Evolutionary conservation across 805 yeast genomes (phyloP).

Genomic region (Kluyveromyces aestuarii): DNA sequence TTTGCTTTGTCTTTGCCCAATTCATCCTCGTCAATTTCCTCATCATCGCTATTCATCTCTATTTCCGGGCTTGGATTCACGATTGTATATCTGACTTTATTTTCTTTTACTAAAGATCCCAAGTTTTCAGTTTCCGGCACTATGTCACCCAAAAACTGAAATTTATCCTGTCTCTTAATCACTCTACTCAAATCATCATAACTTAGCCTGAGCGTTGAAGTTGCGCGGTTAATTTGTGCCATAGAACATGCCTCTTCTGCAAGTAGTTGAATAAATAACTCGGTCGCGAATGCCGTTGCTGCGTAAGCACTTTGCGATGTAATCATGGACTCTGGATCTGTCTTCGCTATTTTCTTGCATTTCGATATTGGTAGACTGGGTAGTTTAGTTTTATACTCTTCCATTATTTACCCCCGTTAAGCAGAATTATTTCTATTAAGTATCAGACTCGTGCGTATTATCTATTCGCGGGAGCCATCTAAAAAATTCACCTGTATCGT

Average conservation of each 20-base stretch:
- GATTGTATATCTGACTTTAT: constrained; percentile 20
- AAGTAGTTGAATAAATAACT: constrained; percentile 16
- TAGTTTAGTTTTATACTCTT: constrained; percentile 3
- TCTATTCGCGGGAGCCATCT: too few species aligned
- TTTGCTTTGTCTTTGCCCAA: constrained; percentile 11
- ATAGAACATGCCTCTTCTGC: constrained; percentile 15
- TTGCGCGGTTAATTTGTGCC: constrained; percentile 13
- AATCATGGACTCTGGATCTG: constrained; percentile 19
- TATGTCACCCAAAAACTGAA: constrained; percentile 16
- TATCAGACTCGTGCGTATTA: not conserved
- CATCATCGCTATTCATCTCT: constrained; percentile 7
- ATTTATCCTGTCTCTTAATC: constrained; percentile 12
- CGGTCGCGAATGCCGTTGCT: constrained; percentile 22
- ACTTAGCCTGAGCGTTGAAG: constrained; percentile 11
- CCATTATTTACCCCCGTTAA: not conserved
- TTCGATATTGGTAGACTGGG: constrained; percentile 20
- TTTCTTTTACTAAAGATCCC: constrained; percentile 17
- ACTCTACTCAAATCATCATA: constrained; percentile 19
- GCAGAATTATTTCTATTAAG: not conserved
- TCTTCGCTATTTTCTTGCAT: constrained; percentile 20
- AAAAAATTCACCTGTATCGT: too few species aligned
- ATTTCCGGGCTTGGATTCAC: constrained; percentile 10
- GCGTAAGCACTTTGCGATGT: constrained; percentile 17
- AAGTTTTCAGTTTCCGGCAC: constrained; percentile 19
- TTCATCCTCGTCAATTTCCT: constrained; percentile 8